Conservation (phyloP, 306 rosid genomes). For the Oemleria cerasiformis region DNA sequence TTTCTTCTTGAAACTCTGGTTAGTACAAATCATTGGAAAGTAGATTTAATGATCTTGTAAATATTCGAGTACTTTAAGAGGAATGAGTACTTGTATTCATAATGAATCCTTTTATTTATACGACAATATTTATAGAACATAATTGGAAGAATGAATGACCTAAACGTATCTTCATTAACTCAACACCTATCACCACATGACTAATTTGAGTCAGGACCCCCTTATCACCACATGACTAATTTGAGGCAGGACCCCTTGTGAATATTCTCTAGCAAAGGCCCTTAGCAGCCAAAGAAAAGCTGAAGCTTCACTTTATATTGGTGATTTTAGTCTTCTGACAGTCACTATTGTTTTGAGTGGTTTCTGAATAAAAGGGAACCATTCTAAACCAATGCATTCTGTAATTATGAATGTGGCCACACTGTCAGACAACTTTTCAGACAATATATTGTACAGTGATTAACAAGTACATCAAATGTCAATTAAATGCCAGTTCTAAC, state of each 20-base stretch:
- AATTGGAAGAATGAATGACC: constrained; percentile 5
- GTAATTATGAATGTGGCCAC: constrained; percentile 29
- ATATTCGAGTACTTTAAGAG: constrained; percentile 7
- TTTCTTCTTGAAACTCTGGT: constrained; percentile 3
- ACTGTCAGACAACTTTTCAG: constrained; percentile 26
- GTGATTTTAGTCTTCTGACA: constrained; percentile 14
- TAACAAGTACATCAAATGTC: constrained; percentile 14
- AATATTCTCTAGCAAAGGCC: constrained; percentile 25
- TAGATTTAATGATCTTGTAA: background rate
- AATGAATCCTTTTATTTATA: background rate
- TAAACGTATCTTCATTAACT: constrained; percentile 9
- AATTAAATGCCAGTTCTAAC: constrained; percentile 12
- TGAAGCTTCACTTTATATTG: constrained; percentile 25
- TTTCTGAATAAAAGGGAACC: constrained; percentile 22
- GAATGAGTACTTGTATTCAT: background rate
- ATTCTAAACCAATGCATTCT: constrained; percentile 33
- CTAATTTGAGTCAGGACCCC: constrained; percentile 12
- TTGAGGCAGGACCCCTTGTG: constrained; percentile 16
- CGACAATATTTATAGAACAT: background rate
- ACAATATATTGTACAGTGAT: constrained; percentile 15
- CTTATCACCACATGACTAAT: constrained; percentile 5
- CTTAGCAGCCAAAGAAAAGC: constrained; percentile 27
- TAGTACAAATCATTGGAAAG: background rate
- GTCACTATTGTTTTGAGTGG: constrained; percentile 25
- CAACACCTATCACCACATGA: constrained; percentile 12